Base-by-base conservation (phyloP, 257 asterid genomes). In the Avicennia marina region DNA sequence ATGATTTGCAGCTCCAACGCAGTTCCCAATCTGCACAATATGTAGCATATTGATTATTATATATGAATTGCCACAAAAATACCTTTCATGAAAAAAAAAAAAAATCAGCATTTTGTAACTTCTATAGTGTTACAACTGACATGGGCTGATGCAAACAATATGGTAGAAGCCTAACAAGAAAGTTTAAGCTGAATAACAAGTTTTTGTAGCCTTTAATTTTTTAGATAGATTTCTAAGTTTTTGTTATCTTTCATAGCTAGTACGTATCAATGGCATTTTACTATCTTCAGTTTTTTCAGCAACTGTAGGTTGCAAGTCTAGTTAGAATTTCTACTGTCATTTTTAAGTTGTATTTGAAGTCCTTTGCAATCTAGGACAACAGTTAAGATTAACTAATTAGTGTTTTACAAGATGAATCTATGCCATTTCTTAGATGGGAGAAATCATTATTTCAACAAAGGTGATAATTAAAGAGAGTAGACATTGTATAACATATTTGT, bases 1-100 rank as follows among this genome's bases (percentile, higher is more conserved):
- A 69, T 87, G 98, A 68, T 91, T 87, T 65, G 78, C 87, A 33
- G 94, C 77, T 51, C 98, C 98, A 18, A 91, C 95, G 67, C 95
- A 91, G 67, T 87, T 91, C 41, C 98, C 98, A 55, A 87, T 87
- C 98, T 91, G 98, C 84, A 68, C 24, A 7, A 21, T 29, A 46
- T 29, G 36, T 70, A 65, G 56, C 42, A 48, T 47, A 53, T 32
- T 59, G 64, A 60, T 54, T 13, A 58, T 56, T 66, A 62, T 33
- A 42, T 19, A 12, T 34, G 34, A 58, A 51, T 20, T 40, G 26
- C 4, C 5, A n/a, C 49, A 15, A 11, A 56, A 7, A 26, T 25
- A 6, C 1, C 5, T 8, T 7, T 42, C 54, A 5, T 1, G 12
- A 8, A 6, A 27, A 26, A 20, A 63, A 7, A 6, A 29, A 53